Evolutionary conservation across 805 yeast genomes (phyloP).

Genomic region (Myxozyma udenii): DNA sequence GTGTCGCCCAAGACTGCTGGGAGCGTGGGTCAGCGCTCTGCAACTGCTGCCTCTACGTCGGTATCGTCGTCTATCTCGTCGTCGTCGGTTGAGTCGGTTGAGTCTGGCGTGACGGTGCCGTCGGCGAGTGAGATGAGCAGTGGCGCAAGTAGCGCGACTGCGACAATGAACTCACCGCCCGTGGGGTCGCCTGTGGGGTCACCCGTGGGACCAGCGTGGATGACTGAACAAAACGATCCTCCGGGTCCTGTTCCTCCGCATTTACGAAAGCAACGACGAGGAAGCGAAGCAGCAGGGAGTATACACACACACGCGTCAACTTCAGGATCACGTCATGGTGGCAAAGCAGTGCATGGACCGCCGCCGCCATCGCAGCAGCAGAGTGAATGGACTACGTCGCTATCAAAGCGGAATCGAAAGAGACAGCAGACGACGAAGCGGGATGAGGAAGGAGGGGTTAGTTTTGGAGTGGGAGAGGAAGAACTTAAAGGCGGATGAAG

Average conservation of each 20-base stretch:
- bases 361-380: no score
- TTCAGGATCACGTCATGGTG: no score
- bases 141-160: neutral
- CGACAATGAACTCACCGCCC: neutral
- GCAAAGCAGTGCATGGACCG: no score
- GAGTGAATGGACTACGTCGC: slow-evolving; percentile 25
- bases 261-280: no score
- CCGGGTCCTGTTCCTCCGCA: no score
- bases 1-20: neutral
- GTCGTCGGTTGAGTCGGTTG: no score
- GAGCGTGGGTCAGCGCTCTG: neutral
- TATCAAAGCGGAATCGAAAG: slow-evolving; percentile 21
- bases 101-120: neutral
- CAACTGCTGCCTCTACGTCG: neutral
- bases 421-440: slow-evolving; percentile 3
- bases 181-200: neutral
- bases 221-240: no score
- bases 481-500: slow-evolving; percentile 15
- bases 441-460: slow-evolving; percentile 9
- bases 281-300: no score
- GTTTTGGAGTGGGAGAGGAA: no score
- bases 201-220: neutral
- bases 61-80: neutral
- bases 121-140: neutral
- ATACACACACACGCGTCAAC: no score